Evolutionary conservation across 2,329 filamentous ascomycete genomes (phyloP).

Genomic region (Microascus cirrosus): DNA sequence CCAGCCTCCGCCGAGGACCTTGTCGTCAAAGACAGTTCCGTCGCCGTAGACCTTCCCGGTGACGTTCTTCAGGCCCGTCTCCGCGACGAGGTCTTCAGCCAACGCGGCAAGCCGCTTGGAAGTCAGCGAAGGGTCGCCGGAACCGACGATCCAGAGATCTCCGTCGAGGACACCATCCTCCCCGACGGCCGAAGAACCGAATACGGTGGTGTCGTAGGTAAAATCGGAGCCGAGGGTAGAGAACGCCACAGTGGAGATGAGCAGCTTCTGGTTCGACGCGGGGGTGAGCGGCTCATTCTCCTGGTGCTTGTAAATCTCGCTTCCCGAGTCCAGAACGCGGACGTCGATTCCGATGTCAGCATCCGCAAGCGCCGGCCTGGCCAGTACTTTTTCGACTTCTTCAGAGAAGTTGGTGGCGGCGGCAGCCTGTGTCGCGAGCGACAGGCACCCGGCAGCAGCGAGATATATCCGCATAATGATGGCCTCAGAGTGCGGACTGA

Average conservation of each 20-base stretch:
- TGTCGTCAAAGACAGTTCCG: slow-evolving; percentile 4
- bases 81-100: neutral
- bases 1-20: slow-evolving; percentile 3
- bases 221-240: slow-evolving; percentile 3
- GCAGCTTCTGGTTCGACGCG: slow-evolving; percentile 6
- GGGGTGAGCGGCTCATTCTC: neutral
- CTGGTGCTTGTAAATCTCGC: neutral
- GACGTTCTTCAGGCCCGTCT: slow-evolving; percentile 5
- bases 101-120: slow-evolving; percentile 1
- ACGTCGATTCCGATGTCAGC: slow-evolving; percentile 5
- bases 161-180: slow-evolving; percentile 6
- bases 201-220: slow-evolving; percentile 2
- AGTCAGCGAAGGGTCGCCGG: slow-evolving; percentile 6
- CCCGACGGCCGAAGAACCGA: neutral
- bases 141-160: slow-evolving; percentile 6
- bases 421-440: neutral
- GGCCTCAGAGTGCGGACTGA: no score
- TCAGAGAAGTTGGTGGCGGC: neutral
- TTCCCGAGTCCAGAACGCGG: neutral
- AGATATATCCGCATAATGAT: neutral
- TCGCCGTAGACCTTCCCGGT: slow-evolving; percentile 6
- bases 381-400: neutral
- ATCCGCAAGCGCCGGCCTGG: slow-evolving; percentile 2
- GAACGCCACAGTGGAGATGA: slow-evolving; percentile 2
- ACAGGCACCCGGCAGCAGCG: neutral